Evolutionary conservation across 164 flowering plant species (phyloP).

Genomic region (Kalanchoe fedtschenkoi): DNA sequence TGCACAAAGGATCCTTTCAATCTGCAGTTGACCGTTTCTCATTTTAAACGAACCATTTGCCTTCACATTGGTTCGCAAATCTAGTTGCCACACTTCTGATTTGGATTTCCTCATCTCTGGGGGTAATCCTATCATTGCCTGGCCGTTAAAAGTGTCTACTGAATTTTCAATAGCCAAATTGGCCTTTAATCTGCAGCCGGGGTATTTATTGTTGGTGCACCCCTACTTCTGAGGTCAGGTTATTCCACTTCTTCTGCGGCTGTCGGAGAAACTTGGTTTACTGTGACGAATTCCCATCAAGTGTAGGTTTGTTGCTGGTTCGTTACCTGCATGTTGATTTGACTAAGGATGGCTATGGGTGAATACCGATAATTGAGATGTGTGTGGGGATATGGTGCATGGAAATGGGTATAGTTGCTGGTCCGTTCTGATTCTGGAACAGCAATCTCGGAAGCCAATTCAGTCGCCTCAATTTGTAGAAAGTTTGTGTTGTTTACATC

Average conservation of each 20-base stretch:
- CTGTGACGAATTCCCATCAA: not conserved
- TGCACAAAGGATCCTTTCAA: too few species aligned
- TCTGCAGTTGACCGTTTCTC: too few species aligned
- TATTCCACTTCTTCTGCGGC: not conserved
- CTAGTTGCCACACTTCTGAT: too few species aligned
- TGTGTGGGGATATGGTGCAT: constrained; percentile 76
- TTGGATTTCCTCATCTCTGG: too few species aligned
- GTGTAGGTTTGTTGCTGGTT: constrained; percentile 7
- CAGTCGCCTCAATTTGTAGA: constrained; percentile 17
- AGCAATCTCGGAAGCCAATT: constrained; percentile 24
- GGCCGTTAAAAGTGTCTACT: too few species aligned
- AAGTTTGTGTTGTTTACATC: constrained; percentile 16
- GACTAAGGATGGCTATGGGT: constrained; percentile 19
- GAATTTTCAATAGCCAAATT: too few species aligned
- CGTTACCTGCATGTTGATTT: not conserved
- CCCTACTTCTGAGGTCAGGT: too few species aligned
- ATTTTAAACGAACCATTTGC: too few species aligned
- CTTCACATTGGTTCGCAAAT: too few species aligned
- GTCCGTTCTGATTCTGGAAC: constrained; percentile 42
- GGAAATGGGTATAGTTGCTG: constrained; percentile 53
- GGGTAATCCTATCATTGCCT: too few species aligned
- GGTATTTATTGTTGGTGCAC: too few species aligned
- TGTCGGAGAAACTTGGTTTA: not conserved
- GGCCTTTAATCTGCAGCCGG: too few species aligned
- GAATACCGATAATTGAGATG: constrained; percentile 53